Evolutionary conservation across 2,329 filamentous ascomycete genomes (phyloP), one percentile per base, ranked within the genome.

Genomic region (Aspergillus niger): DNA sequence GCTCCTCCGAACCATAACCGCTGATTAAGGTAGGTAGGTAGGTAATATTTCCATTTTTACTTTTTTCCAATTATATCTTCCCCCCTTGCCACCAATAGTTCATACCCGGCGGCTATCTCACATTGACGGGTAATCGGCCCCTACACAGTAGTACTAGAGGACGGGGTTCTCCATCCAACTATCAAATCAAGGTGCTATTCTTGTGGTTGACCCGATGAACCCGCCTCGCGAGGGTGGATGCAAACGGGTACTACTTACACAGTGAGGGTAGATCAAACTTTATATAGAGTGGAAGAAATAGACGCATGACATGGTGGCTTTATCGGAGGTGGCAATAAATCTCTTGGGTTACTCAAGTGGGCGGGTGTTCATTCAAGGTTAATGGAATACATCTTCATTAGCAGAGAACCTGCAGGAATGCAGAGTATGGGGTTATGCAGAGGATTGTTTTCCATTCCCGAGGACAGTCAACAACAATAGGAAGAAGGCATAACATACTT

Each of bases 11-110:
- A 38, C 38, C 38, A 55, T 28, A n/a, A 15, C 39, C 26, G 52
- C 39, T 55, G 53, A 55, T 24, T 55, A 55, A 55, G 41, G 39
- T 36, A 51, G 48, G n/a, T 32, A 52, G 36, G 32, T 20, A 30
- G 53, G 28, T n/a, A 44, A 22, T 26, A 44, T 47, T 55, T 36
- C 53, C 53, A 55, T 44, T 55, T 55, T 44, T 47, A 55, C 36
- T 26, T 52, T 38, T 51, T 50, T 50, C 47, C 47, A 50, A 39
- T 39, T 53, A 32, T 32, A 28, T 36, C 39, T 22, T 24, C 26
- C 30, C 28, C 53, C 53, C 39, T 55, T 55, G 53, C 53, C 53
- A 55, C 53, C 28, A 41, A 32, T 30, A 55, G 15, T 32, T 44
- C 24, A 43, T 20, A 32, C 17, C 22, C 28, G 39, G 22, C 26